Evolutionary conservation across 2,329 filamentous ascomycete genomes (phyloP).

Genomic region (Cordyceps fumosorosea): DNA sequence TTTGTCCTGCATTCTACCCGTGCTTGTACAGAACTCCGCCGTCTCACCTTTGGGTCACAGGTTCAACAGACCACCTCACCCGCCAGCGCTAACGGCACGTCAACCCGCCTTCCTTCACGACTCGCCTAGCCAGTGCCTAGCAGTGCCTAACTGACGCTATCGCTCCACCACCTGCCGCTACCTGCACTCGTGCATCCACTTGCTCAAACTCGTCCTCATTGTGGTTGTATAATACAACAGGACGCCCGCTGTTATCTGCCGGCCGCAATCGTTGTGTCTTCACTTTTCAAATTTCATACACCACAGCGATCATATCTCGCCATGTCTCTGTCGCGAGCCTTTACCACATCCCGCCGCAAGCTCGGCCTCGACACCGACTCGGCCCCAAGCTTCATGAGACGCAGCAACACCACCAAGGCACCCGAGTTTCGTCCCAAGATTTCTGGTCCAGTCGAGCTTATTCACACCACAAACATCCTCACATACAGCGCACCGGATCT

Average conservation of each 20-base stretch:
- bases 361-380: conserved; percentile 41
- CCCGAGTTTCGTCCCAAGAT: conserved; percentile 60
- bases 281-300: neutral
- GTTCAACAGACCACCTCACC: neutral
- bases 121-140: neutral
- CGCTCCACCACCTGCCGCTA: neutral
- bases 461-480: conserved; percentile 94
- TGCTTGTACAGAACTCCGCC: neutral
- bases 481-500: conserved; percentile 92
- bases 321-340: conserved; percentile 61
- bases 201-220: neutral
- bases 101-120: neutral
- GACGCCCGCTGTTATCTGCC: conserved; percentile 1
- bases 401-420: conserved; percentile 46
- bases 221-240: conserved; percentile 8
- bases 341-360: conserved; percentile 63
- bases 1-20: neutral
- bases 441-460: conserved; percentile 76
- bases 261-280: neutral
- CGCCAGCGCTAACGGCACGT: conserved; percentile 5
- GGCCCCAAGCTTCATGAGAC: conserved; percentile 28
- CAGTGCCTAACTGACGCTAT: neutral
- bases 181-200: neutral
- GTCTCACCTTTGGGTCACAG: conserved; percentile 13
- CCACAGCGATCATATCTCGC: neutral